A percentile compares a stretch with the other conserved stretches of the same genome.
Evolutionary conservation across 371 early-diverging fungal genomes (phyloP).

Genomic region (Syncephalastrum contaminatum): DNA sequence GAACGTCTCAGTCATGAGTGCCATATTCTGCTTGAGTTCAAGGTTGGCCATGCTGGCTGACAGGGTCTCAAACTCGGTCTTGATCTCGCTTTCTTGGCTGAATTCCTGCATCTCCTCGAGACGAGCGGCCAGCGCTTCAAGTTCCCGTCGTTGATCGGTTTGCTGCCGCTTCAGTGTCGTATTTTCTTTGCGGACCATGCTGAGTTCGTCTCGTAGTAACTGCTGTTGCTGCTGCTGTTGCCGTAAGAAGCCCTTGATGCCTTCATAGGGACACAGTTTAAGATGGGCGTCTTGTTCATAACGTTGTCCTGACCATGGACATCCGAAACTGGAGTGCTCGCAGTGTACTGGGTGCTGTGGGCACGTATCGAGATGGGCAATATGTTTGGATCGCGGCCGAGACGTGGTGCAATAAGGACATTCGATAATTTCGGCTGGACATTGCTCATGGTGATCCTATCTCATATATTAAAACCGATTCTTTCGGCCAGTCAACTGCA

Average conservation of each 20-base stretch:
- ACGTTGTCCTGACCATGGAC: conserved; percentile 61
- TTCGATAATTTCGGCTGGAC: conserved; percentile 57
- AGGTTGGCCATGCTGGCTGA: conserved; percentile 56
- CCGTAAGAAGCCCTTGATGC: conserved; percentile 55
- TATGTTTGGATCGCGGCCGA: conserved; percentile 47
- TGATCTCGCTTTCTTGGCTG: conserved; percentile 42
- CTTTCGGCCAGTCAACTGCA: background rate
- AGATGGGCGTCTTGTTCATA: conserved; percentile 41
- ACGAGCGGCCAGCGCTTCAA: conserved; percentile 40
- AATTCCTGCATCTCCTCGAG: conserved; percentile 23
- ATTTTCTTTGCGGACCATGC: conserved; percentile 40
- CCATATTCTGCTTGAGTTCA: conserved; percentile 69
- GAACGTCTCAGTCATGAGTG: conserved; percentile 68
- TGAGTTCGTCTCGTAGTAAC: conserved; percentile 45
- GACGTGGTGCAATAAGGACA: conserved; percentile 62
- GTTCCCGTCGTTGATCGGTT: conserved; percentile 35
- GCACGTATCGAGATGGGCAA: conserved; percentile 53
- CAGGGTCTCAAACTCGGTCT: conserved; percentile 60
- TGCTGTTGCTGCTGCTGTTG: conserved; percentile 49
- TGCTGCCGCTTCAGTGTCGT: conserved; percentile 47
- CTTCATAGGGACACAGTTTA: conserved; percentile 57
- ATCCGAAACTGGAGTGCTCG: conserved; percentile 54
- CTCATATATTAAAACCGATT: background rate
- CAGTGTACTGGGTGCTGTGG: conserved; percentile 53
- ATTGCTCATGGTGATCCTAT: conserved; percentile 58